phyloP scores from a whole-genome alignment of 2,329 filamentous ascomycete genomes.

The Ceratocystis huliohia region DNA sequence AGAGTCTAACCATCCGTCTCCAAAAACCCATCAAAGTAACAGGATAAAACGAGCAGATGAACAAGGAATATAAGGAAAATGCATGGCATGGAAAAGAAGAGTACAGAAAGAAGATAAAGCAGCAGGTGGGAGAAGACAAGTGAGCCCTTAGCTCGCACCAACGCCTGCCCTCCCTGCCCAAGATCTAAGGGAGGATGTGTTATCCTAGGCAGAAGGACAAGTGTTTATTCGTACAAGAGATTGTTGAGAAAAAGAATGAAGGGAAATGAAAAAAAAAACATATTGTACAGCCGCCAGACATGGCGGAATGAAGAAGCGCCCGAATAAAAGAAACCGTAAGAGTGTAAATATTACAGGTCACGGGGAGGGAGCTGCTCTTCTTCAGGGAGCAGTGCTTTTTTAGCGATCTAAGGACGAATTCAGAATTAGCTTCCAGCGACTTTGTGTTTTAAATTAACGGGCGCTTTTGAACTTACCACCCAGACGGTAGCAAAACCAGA shows the following conservation, averaged over 20 bases:
- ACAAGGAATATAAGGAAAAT: constrained; percentile 15
- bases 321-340: neutral
- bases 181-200: neutral
- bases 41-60: constrained; percentile 10
- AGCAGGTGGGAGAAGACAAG: constrained; percentile 8
- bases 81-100: constrained; percentile 14
- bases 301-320: constrained; percentile 11
- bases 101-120: constrained; percentile 1
- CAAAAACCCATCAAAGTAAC: constrained; percentile 9
- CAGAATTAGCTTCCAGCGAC: constrained; percentile 1
- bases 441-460: neutral
- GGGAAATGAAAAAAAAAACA: constrained; percentile 27
- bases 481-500: constrained; percentile 73
- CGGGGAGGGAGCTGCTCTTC: constrained; percentile 18
- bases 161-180: neutral
- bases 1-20: constrained; percentile 15
- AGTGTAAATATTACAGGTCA: constrained; percentile 17
- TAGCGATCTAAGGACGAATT: constrained; percentile 20
- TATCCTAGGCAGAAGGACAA: neutral
- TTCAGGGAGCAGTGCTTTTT: constrained; percentile 21
- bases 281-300: constrained; percentile 20
- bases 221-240: constrained; percentile 20
- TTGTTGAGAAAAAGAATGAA: constrained; percentile 10
- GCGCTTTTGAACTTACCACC: constrained; percentile 55
- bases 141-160: constrained; percentile 8